Conservation (phyloP, 2,329 filamentous ascomycete genomes). For the Emmonsiellopsis sp. region DNA sequence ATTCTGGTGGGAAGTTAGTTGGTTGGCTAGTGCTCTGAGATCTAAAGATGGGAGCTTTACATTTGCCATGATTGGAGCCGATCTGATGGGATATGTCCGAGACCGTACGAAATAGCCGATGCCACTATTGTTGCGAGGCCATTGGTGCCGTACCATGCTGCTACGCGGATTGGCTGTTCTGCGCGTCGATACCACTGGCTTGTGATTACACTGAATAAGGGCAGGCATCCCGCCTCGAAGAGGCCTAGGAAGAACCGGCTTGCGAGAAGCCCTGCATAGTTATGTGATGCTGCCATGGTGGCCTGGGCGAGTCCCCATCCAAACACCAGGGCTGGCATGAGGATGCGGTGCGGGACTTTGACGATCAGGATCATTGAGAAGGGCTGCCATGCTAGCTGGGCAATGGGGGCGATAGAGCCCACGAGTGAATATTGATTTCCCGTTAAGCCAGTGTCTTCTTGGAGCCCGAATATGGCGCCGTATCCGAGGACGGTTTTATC, state of each 20-base stretch:
- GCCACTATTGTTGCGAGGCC: conserved; percentile 50
- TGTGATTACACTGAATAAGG: conserved; percentile 37
- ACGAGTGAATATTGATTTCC: conserved; percentile 50
- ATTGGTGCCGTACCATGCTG: conserved; percentile 58
- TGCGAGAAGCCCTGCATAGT: conserved; percentile 37
- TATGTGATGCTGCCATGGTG: conserved; percentile 38
- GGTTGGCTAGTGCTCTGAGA: conserved; percentile 2
- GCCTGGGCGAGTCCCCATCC: conserved; percentile 43
- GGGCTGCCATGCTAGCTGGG: conserved; percentile 52
- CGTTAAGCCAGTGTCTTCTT: conserved; percentile 40
- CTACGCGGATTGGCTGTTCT: conserved; percentile 55
- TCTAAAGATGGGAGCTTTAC: conserved; percentile 15
- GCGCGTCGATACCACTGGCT: conserved; percentile 39
- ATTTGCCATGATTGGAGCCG: conserved; percentile 43
- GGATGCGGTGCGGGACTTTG: conserved; percentile 49
- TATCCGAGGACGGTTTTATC: conserved; percentile 52
- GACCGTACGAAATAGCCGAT: conserved; percentile 46
- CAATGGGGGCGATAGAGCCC: conserved; percentile 49
- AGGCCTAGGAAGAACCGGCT: conserved; percentile 45
- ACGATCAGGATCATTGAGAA: conserved; percentile 53
- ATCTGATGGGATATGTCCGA: conserved; percentile 43
- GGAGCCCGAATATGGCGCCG: conserved; percentile 46
- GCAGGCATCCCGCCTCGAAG: conserved; percentile 43
- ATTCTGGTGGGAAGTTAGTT: conserved; percentile 27
- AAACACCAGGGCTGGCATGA: conserved; percentile 44